These are phyloP conservation scores for Xylariaceae sp. DNA, from an alignment of 2,329 filamentous ascomycete species.

Conservation along the genomic window DNA sequence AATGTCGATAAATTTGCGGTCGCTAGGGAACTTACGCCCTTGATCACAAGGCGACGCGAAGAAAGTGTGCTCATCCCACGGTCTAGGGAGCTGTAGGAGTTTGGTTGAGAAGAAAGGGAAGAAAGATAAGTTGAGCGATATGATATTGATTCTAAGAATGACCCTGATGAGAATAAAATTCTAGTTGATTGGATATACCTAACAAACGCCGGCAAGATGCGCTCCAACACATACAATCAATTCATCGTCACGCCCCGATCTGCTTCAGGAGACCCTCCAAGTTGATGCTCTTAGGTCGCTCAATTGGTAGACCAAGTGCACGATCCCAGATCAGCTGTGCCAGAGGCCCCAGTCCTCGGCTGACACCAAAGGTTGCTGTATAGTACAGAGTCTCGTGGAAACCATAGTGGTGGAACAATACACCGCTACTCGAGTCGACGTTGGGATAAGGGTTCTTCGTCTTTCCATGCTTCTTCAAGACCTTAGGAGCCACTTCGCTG, in stretches of 20 bases:
- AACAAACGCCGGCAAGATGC: slow-evolving; percentile 26
- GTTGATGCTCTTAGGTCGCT: slow-evolving; percentile 98
- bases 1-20: background rate
- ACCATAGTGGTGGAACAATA: slow-evolving; percentile 97
- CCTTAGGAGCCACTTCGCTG: slow-evolving; percentile 86
- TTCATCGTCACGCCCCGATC: slow-evolving; percentile 49
- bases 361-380: slow-evolving; percentile 74
- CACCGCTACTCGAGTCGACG: slow-evolving; percentile 90
- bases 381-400: slow-evolving; percentile 98
- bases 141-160: slow-evolving; percentile 4
- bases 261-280: slow-evolving; percentile 81
- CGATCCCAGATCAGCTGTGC: slow-evolving; percentile 97
- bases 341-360: slow-evolving; percentile 79
- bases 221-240: slow-evolving; percentile 21
- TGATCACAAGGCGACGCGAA: background rate
- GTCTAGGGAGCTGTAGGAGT: background rate
- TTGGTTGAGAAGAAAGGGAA: background rate
- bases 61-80: background rate
- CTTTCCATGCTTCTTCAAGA: slow-evolving; percentile 95
- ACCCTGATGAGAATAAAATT: slow-evolving; percentile 19
- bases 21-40: background rate
- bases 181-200: slow-evolving; percentile 29
- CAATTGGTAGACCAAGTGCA: slow-evolving; percentile 90
- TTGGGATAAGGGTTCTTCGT: slow-evolving; percentile 98
- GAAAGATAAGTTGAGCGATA: slow-evolving; percentile 3